A percentile compares a stretch with the other conserved stretches of the same genome.
These are phyloP conservation scores for Plasmopara halstedii DNA, from an alignment of 352 stramenopile species.

Conservation along the genomic window DNA sequence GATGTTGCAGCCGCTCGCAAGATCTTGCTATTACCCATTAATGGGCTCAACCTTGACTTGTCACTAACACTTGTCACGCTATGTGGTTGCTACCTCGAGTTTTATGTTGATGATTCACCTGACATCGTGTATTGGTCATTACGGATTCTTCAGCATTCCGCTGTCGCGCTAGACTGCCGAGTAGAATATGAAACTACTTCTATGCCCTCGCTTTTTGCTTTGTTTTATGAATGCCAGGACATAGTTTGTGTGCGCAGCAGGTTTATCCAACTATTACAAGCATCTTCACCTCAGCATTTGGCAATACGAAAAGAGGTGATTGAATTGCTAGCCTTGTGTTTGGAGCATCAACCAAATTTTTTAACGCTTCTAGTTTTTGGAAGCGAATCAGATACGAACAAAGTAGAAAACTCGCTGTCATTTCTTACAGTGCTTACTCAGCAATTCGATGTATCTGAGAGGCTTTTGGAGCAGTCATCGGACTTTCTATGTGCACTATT, in stretches of 20 bases:
- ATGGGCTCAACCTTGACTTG: constrained; percentile 18
- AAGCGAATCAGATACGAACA: constrained; percentile 3
- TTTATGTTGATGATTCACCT: constrained; percentile 28
- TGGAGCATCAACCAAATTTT: constrained; percentile 57
- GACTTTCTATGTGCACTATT: constrained; percentile 55
- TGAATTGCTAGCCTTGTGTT: constrained; percentile 39
- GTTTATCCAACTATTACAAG: constrained; percentile 31
- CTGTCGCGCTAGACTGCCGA: constrained; percentile 23
- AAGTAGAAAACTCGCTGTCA: constrained; percentile 20
- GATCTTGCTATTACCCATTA: constrained; percentile 41
- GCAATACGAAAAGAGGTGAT: constrained; percentile 36
- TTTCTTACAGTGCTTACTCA: constrained; percentile 38
- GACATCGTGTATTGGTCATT: constrained; percentile 40
- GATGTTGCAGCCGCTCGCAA: constrained; percentile 11
- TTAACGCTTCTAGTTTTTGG: constrained; percentile 48
- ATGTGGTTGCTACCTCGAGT: constrained; percentile 44
- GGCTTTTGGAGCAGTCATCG: constrained; percentile 42
- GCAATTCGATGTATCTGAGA: constrained; percentile 50
- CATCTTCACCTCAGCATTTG: constrained; percentile 12
- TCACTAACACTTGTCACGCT: constrained; percentile 48
- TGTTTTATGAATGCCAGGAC: constrained; percentile 40
- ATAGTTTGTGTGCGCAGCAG: constrained; percentile 30
- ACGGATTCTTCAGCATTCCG: constrained; percentile 41
- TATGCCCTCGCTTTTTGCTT: constrained; percentile 41
- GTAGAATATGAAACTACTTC: constrained; percentile 17